Evolutionary conservation across 1,284 basidiomycete species (phyloP).

Genomic region (Wallemia hederae): DNA sequence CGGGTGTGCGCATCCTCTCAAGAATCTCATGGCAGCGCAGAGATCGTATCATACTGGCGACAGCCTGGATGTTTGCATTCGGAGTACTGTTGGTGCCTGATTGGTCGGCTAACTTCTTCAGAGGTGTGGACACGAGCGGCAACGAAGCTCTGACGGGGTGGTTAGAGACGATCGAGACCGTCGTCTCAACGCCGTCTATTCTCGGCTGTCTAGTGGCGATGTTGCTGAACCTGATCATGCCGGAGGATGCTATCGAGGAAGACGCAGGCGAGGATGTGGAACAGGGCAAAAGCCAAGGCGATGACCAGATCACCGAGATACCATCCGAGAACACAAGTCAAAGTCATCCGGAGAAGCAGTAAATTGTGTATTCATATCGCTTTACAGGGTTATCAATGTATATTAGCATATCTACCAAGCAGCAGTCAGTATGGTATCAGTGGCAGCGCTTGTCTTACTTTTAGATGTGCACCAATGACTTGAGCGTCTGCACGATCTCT

Average conservation of each 20-base stretch:
- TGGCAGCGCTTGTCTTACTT: not conserved
- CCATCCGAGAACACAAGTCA: not conserved
- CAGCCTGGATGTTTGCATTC: conserved; percentile 8
- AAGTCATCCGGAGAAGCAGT: not conserved
- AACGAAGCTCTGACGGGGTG: conserved; percentile 35
- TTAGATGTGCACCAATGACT: not conserved
- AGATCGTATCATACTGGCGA: conserved; percentile 38
- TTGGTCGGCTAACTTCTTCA: conserved; percentile 37
- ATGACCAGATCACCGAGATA: not conserved
- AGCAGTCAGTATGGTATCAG: not conserved
- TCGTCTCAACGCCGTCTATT: conserved; percentile 47
- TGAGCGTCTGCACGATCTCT: not conserved
- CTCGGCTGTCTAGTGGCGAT: conserved; percentile 33
- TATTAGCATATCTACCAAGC: not conserved
- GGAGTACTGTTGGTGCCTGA: conserved; percentile 14
- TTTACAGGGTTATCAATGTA: not conserved
- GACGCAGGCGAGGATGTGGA: not conserved
- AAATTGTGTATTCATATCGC: not conserved
- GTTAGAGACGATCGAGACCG: conserved; percentile 44
- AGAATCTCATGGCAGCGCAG: conserved; percentile 34
- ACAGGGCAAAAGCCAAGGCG: not conserved
- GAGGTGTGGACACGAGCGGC: conserved; percentile 24
- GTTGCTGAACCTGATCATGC: conserved; percentile 33
- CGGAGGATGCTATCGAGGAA: conserved; percentile 14
- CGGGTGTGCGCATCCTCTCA: conserved; percentile 41